Evolutionary conservation across 768 basidiomycete species (phyloP), one percentile per base, ranked within the genome.

Genomic region (Clavaria fumosa): DNA sequence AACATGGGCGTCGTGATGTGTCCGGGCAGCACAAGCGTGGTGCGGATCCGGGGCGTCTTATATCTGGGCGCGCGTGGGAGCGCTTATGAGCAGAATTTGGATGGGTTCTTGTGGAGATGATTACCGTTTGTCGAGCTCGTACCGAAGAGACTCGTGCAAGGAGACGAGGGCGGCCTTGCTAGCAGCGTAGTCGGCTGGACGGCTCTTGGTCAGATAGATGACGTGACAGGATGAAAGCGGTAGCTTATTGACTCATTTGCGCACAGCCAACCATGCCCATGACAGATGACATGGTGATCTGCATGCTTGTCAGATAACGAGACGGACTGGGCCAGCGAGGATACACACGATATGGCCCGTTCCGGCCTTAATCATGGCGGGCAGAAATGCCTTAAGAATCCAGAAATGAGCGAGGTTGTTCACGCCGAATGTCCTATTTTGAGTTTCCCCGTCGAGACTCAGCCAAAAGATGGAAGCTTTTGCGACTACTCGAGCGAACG

Each of bases 371-470:
- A 97, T 63, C 74, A 99, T 79, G 20, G 67, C 66, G 5, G 95
- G 95, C 18, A 99, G 64, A 67, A 99, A 97, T 1, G 84, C 81
- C 50, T 93, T 90, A 43, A 95, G 55, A 3, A 75, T 81, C 81
- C 85, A 95, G 55, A 85, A 97, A 53, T 95, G 85, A 12, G 83
- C 70, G 0, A 95, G 56, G 3, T 78, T 76, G 52, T 99, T 99
- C 36, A 88, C 79, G 10, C 74, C 74, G 48, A 95, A 88, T 0
- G 91, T 93, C 48, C 93, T 95, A 41, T 20, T 10, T 11, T 33
- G 21, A 24, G 15, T 23, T n/a, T 5, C 11, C 15, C 5, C 10
- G 20, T 33, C 14, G 34, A 15, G 7, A 28, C n/a, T 23, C 17
- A 11, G 10, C 23, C 22, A 24, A 24, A 39, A 32, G 17, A 22